Evolutionary conservation across 2,329 filamentous ascomycete genomes (phyloP).

Genomic region (Bipolaris gigantea): DNA sequence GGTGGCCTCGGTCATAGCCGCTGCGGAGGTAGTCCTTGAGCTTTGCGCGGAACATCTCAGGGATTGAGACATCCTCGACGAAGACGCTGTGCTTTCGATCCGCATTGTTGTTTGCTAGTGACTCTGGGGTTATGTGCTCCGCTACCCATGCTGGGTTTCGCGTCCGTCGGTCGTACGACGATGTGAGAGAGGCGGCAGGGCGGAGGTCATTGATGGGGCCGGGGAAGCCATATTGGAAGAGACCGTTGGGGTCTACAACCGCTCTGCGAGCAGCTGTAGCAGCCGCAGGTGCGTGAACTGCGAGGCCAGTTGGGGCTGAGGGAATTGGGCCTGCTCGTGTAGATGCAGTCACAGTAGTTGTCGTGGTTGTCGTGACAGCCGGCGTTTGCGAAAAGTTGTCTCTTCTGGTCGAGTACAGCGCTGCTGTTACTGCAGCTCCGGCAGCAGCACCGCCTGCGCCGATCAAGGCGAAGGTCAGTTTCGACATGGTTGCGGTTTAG

Average conservation of each 20-base stretch:
- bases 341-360: slow-evolving; percentile 38
- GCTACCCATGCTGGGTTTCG: slow-evolving; percentile 90
- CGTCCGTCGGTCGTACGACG: slow-evolving; percentile 84
- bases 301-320: slow-evolving; percentile 27
- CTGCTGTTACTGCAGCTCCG: slow-evolving; percentile 54
- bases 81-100: slow-evolving; percentile 86
- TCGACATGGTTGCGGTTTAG: slow-evolving; percentile 48
- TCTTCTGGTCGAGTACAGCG: slow-evolving; percentile 47
- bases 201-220: slow-evolving; percentile 85
- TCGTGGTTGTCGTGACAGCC: slow-evolving; percentile 42
- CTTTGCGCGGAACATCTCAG: slow-evolving; percentile 83
- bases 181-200: slow-evolving; percentile 74
- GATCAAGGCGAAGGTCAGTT: slow-evolving; percentile 54
- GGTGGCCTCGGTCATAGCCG: slow-evolving; percentile 94
- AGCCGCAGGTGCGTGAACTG: slow-evolving; percentile 22
- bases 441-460: slow-evolving; percentile 53
- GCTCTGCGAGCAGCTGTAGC: slow-evolving; percentile 26
- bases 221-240: slow-evolving; percentile 72
- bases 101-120: slow-evolving; percentile 71
- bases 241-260: slow-evolving; percentile 53
- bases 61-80: slow-evolving; percentile 77
- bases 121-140: slow-evolving; percentile 93
- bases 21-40: slow-evolving; percentile 93
- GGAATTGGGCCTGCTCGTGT: slow-evolving; percentile 28
- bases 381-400: slow-evolving; percentile 26